Conservation (phyloP, 805 yeast genomes). For the Citeromyces matritensis region DNA sequence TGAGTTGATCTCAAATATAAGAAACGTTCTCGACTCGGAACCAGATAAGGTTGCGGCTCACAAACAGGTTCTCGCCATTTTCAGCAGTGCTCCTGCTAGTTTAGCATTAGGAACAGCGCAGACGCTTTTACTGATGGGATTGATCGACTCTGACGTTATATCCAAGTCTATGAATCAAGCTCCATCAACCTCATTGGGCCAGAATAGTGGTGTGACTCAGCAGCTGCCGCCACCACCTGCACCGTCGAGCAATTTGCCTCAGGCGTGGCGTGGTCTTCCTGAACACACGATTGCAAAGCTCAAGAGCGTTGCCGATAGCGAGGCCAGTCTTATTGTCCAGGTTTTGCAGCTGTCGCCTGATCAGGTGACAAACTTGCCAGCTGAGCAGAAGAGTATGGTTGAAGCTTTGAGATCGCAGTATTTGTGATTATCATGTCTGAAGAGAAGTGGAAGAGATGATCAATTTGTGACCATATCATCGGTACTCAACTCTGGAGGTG, state of each 20-base stretch:
- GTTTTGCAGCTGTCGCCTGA: conserved; percentile 33
- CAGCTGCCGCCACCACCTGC: conserved; percentile 6
- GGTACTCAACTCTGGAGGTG: no score
- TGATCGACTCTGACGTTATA: conserved; percentile 57
- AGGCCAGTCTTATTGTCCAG: conserved; percentile 41
- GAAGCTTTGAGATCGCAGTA: conserved; percentile 40
- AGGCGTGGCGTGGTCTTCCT: conserved; percentile 34
- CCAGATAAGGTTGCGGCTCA: conserved; percentile 34
- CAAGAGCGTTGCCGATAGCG: conserved; percentile 33
- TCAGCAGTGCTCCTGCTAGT: no score
- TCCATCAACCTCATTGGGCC: conserved; percentile 8
- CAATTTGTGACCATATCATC: no score
- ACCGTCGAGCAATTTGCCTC: conserved; percentile 7
- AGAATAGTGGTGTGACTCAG: conserved; percentile 2
- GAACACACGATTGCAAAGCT: conserved; percentile 33
- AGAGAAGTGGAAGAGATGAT: no score
- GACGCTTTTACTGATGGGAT: conserved; percentile 63
- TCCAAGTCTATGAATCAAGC: conserved; percentile 26
- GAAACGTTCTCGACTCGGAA: conserved; percentile 36
- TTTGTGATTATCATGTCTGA: conserved; percentile 8
- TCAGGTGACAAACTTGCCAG: conserved; percentile 32
- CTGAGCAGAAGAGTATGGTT: conserved; percentile 40
- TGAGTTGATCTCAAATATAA: conserved; percentile 53
- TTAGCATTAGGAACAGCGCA: no score
- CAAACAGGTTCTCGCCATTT: conserved; percentile 31